Evolutionary conservation across 192 early-diverging fungal genomes (phyloP).

Genomic region (Chytriomyces sp.): DNA sequence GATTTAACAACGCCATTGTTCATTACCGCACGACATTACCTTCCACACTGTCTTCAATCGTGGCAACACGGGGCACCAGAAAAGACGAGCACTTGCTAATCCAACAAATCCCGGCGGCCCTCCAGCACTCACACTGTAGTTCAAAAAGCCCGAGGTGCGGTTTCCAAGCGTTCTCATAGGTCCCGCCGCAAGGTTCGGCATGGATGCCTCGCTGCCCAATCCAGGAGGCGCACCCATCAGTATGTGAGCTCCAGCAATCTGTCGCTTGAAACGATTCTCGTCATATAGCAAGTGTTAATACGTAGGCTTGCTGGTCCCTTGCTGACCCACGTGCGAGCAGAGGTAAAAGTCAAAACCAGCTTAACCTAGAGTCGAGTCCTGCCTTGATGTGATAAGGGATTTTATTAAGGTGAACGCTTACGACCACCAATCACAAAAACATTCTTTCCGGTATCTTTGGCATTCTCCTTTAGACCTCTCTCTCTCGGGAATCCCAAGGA

Average conservation of each 20-base stretch:
- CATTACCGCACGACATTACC: constrained; percentile 38
- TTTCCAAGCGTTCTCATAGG: constrained; percentile 20
- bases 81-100: constrained; percentile 10
- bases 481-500: too few relatives aligned
- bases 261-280: constrained; percentile 81
- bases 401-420: too few relatives aligned
- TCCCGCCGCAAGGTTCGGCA: constrained; percentile 23
- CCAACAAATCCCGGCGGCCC: constrained; percentile 20
- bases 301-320: constrained; percentile 90
- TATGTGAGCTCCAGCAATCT: constrained; percentile 85
- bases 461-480: too few relatives aligned
- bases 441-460: too few relatives aligned
- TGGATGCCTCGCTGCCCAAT: constrained; percentile 17
- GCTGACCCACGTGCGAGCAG: constrained; percentile 86
- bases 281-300: constrained; percentile 91
- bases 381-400: too few relatives aligned
- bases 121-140: not conserved
- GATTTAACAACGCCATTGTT: constrained; percentile 55
- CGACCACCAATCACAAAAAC: too few relatives aligned
- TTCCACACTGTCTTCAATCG: not conserved
- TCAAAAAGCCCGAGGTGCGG: constrained; percentile 14
- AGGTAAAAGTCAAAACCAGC: constrained; percentile 70
- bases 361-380: too few relatives aligned
- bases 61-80: not conserved
- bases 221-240: constrained; percentile 34